Base-by-base conservation (phyloP, 768 basidiomycete genomes). In the Boletus pseudopeckii region DNA sequence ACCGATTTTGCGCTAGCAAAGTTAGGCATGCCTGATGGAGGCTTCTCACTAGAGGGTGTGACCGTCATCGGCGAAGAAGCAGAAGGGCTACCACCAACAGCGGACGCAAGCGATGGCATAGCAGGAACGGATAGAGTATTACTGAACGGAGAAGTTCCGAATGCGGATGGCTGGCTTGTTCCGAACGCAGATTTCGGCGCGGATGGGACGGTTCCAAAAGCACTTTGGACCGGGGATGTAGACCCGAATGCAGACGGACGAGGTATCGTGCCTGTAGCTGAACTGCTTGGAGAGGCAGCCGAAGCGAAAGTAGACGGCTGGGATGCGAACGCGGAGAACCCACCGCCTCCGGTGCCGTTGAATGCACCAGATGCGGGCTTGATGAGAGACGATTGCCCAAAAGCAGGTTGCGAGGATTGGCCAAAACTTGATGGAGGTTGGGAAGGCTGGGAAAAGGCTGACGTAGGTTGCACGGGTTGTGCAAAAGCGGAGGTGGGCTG, bases 351-450 rank as follows among this genome's bases (percentile, higher is more conserved):
- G 41, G 75, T 70, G 1, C 71, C 70, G 43, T 71, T 68, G 51
- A 85, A 85, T 2, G 79, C 80, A 3, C 81, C 81, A 6, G 77
- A 70, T 5, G 77, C 73, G 5, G 81, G 77, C 55, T 78, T 79
- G 52, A 82, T 76, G 22, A 82, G 52, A 32, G 64, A 63, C 1
- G 74, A 66, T 44, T 74, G 67, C n/a, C 70, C 66, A n/a, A 73
- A 74, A 26, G 66, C 67, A 5, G 72, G 62, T 52, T 74, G 67
- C 10, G 67, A 70, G 39, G 50, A 32, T 32, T 32, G 30, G 10
- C 30, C 30, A 32, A 32, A 32, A 32, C 30, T 32, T 32, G 30
- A 32, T 11, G 30, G 30, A 32, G 30, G 10, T 32, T 32, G 30
- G 30, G 30, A 32, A 11, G 30, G 70, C 20, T 66, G 69, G 41